Base-by-base conservation (phyloP, 140 eudicot species). In the Ambrosia hybrid region DNA sequence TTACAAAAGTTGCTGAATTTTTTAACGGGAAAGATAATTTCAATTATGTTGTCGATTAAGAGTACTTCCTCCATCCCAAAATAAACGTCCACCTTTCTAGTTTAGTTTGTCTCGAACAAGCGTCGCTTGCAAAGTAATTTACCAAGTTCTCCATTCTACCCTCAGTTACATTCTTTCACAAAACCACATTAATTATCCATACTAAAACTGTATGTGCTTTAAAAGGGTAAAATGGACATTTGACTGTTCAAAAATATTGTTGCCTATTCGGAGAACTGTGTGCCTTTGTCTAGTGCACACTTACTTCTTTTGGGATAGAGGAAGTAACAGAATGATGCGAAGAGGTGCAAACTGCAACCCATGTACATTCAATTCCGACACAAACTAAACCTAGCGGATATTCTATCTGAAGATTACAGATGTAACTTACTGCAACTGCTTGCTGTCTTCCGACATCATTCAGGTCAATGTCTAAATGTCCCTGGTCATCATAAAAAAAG, bases 361-460 rank as follows among this genome's bases (percentile, higher is more conserved):
- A 30, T 30, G 34, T 2, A 70, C 39, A 53, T 9, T 53, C 12
- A 57, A 53, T 70, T 1, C 34, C 34, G 53, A 55, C 16, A 70
- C 78, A 14, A 73, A 37, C 46, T 17, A 64, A 74, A 17, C 65
- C 43, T 63, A 73, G 34, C 65, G 51, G 48, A 51, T 64, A 41
- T 53, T 21, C 52, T 39, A 17, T 10, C 41, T 45, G 33, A 45
- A 36, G 60, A 4, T 34, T 34, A 10, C 43, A 56, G 5, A 21
- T 64, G 66, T 49, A 73, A 81, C 97, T 85, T 83, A 94, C 99
- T 36, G 82, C 83, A 72, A 57, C 73, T 33, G 97, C 99, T 76
- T 94, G 99, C 75, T 88, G 83, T 73, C 96, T 84, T 38, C 99
- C 99, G 48, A 75, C 79, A 60, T 90, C 99, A 83, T 94, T 94